These are phyloP conservation scores for Chenopodium album DNA, from an alignment of 148 eudicot species.

Conservation along the genomic window DNA sequence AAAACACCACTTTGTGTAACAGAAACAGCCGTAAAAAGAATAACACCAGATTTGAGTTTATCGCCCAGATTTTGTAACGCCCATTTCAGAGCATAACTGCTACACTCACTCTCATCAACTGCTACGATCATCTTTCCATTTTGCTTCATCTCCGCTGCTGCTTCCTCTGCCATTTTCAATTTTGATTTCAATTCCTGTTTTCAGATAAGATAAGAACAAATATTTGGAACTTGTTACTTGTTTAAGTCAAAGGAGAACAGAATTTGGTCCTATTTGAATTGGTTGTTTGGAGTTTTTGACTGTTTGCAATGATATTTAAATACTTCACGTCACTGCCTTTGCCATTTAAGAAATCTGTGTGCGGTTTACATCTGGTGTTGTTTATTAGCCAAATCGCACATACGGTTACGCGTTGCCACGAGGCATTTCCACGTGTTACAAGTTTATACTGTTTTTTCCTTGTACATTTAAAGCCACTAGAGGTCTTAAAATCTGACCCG, in stretches of 20 bases:
- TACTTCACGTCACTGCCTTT: neutral
- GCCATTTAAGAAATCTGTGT: neutral
- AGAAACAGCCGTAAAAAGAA: constrained; percentile 47
- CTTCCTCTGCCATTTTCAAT: constrained; percentile 15
- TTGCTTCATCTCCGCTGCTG: constrained; percentile 15
- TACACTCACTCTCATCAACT: constrained; percentile 54
- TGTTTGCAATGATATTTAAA: neutral
- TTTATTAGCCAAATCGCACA: neutral
- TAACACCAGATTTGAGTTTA: constrained; percentile 27
- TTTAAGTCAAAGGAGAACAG: neutral
- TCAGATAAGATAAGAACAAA: no score
- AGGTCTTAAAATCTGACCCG: no score
- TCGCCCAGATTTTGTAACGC: constrained; percentile 41
- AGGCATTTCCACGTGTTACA: neutral
- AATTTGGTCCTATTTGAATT: neutral
- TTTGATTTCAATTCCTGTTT: no score
- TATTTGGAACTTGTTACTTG: no score
- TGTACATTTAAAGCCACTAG: no score
- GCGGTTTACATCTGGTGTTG: neutral
- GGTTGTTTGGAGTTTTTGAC: neutral
- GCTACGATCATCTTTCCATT: constrained; percentile 52
- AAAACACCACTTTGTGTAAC: constrained; percentile 40
- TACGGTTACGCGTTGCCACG: neutral
- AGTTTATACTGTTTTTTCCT: no score
- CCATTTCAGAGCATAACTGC: constrained; percentile 52